Conservation (phyloP, 2,329 filamentous ascomycete genomes). For the Endothia cerciana region DNA sequence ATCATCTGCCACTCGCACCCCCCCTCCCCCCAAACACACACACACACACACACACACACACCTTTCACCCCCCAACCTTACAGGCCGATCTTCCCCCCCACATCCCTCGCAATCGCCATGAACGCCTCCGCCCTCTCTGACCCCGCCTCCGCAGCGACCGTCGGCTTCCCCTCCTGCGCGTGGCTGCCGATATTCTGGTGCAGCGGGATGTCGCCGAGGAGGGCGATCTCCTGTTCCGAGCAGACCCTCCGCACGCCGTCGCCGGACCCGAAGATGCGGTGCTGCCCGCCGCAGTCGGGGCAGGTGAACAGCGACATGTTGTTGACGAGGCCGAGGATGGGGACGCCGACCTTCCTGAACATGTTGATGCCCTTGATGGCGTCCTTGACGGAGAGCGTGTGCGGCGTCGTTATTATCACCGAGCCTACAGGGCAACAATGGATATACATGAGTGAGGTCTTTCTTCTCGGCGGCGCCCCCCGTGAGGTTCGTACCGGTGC, state of each 20-base stretch:
- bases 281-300: slow-evolving; percentile 74
- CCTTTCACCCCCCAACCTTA: slow-evolving; percentile 13
- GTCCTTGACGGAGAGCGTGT: slow-evolving; percentile 90
- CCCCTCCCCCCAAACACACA: too few species aligned
- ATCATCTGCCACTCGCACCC: background rate
- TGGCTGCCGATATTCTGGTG: slow-evolving; percentile 87
- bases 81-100: slow-evolving; percentile 52
- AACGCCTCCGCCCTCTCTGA: slow-evolving; percentile 76
- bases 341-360: slow-evolving; percentile 83
- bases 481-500: too few species aligned
- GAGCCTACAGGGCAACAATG: slow-evolving; percentile 64
- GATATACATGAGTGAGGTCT: background rate
- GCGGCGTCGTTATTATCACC: slow-evolving; percentile 89
- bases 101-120: slow-evolving; percentile 65
- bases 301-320: slow-evolving; percentile 90
- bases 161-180: slow-evolving; percentile 84
- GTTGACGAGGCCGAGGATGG: slow-evolving; percentile 84
- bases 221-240: slow-evolving; percentile 70
- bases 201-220: slow-evolving; percentile 87
- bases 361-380: slow-evolving; percentile 90
- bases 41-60: too few species aligned
- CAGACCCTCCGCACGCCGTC: slow-evolving; percentile 72
- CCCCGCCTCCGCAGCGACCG: slow-evolving; percentile 82
- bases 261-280: slow-evolving; percentile 73
- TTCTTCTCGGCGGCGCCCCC: too few species aligned